Conservation (phyloP, 2,329 filamentous ascomycete genomes). For the Daldinia sp. region DNA sequence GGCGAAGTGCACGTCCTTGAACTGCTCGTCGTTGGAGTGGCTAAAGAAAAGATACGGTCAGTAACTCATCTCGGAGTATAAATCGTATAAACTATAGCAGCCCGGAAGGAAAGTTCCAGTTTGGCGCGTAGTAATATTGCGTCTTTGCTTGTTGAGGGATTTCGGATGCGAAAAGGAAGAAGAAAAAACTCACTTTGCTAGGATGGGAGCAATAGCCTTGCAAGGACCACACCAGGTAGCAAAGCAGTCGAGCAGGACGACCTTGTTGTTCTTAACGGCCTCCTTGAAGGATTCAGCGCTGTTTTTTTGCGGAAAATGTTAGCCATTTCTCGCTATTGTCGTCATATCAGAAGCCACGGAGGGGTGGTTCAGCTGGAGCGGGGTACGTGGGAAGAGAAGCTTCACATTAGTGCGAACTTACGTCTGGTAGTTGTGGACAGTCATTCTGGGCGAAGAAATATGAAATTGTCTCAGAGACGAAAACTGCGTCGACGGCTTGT, state of each 20-base stretch:
- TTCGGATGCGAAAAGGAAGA: background rate
- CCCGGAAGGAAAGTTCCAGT: constrained; percentile 7
- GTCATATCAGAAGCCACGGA: constrained; percentile 11
- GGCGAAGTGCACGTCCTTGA: constrained; percentile 77
- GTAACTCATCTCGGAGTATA: too few species aligned
- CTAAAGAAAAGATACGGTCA: constrained; percentile 53
- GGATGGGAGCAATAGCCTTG: constrained; percentile 85
- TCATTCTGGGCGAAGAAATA: constrained; percentile 57
- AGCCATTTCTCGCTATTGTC: constrained; percentile 14
- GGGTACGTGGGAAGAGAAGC: constrained; percentile 15
- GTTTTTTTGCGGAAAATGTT: constrained; percentile 31
- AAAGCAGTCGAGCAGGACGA: constrained; percentile 87
- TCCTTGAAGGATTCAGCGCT: constrained; percentile 48
- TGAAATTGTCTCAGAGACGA: constrained; percentile 53
- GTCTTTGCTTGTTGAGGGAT: constrained; percentile 25
- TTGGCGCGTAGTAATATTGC: background rate
- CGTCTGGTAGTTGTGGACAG: constrained; percentile 57
- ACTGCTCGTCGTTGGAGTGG: constrained; percentile 68
- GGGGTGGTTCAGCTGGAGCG: constrained; percentile 6
- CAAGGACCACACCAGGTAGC: constrained; percentile 95
- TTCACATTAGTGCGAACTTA: constrained; percentile 47
- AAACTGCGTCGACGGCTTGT: constrained; percentile 33
- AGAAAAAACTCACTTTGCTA: constrained; percentile 68
- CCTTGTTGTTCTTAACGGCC: constrained; percentile 57
- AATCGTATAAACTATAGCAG: too few species aligned